Conservation (phyloP, 805 yeast genomes). For the Ogataea paradorogensis region DNA sequence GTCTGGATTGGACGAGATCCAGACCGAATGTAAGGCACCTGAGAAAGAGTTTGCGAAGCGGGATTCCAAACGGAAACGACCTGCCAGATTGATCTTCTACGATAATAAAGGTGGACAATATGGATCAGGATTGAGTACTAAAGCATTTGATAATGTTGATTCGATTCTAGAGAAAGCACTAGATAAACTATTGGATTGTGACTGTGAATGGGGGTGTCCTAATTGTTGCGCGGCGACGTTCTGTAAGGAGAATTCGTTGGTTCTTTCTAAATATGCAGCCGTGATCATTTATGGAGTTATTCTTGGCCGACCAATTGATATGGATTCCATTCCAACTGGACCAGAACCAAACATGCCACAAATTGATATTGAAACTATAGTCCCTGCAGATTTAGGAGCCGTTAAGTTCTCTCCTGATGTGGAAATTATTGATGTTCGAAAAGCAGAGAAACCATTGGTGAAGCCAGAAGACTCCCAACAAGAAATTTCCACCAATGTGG, state of each 20-base stretch:
- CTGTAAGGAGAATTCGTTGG: conserved; percentile 79
- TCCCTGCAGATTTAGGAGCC: conserved; percentile 40
- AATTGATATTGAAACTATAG: conserved; percentile 64
- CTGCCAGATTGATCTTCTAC: conserved; percentile 80
- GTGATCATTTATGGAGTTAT: conserved; percentile 61
- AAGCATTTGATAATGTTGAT: conserved; percentile 77
- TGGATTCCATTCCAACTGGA: conserved; percentile 56
- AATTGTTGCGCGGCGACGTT: conserved; percentile 80
- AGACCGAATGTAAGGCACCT: conserved; percentile 96
- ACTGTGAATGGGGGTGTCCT: conserved; percentile 69
- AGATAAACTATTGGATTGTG: conserved; percentile 60
- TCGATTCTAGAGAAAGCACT: conserved; percentile 60
- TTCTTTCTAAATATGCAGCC: conserved; percentile 86
- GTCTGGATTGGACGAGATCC: conserved; percentile 73
- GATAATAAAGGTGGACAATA: conserved; percentile 79
- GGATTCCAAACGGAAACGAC: conserved; percentile 70
- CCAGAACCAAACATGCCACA: conserved; percentile 77
- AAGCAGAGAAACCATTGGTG: conserved; percentile 20
- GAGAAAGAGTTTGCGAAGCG: conserved; percentile 88
- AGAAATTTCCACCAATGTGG: conserved; percentile 3
- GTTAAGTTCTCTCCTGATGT: conserved; percentile 66
- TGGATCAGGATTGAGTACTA: conserved; percentile 77
- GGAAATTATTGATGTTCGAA: conserved; percentile 45
- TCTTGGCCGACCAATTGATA: conserved; percentile 50
- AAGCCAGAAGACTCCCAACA: conserved; percentile 26